Base-by-base conservation (phyloP, 257 asterid species). In the Gentiana dahurica region DNA sequence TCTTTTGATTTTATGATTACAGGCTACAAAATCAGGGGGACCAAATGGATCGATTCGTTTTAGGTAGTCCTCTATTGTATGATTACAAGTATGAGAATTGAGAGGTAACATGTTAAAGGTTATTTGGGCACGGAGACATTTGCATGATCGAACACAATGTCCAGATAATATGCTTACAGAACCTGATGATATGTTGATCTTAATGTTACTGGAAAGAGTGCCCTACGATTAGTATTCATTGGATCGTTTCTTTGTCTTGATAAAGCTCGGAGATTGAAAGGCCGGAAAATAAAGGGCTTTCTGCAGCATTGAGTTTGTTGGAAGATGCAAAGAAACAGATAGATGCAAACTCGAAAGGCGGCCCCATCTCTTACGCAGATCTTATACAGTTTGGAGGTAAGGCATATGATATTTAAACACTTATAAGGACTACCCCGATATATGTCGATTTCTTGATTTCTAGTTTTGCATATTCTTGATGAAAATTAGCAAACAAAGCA, bases 191-290 rank as follows among this genome's bases (percentile, higher is more conserved):
- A 24, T 0, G 35, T 6, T n/a, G n/a, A n/a, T n/a, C n/a, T n/a
- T n/a, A n/a, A n/a, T n/a, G n/a, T n/a, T n/a, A n/a, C n/a, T n/a
- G n/a, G n/a, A 57, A 58, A 32, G 10, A 34, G 54, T 15, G 36
- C 60, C 50, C 63, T 62, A 57, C 46, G 65, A 15, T 54, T 60
- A 41, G 55, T 12, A 10, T 57, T 50, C 65, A 70, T 60, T 61
- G 68, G 24, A 56, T 38, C 65, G 55, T 53, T 68, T 46, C 57
- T 24, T 35, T 70, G 79, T 75, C 65, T 73, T 75, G 68, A 77
- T 63, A 82, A 92, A 92, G 99, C 88, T 80, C 95, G 85, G 97
- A 92, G 95, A 80, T 92, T 54, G 81, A 75, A 81, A 72, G 99
- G 68, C 89, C 95, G 65, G 98, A 88, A 81, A 88, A 92, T 81